phyloP scores from a whole-genome alignment of 352 stramenopile species.

The Peronospora destructor region DNA sequence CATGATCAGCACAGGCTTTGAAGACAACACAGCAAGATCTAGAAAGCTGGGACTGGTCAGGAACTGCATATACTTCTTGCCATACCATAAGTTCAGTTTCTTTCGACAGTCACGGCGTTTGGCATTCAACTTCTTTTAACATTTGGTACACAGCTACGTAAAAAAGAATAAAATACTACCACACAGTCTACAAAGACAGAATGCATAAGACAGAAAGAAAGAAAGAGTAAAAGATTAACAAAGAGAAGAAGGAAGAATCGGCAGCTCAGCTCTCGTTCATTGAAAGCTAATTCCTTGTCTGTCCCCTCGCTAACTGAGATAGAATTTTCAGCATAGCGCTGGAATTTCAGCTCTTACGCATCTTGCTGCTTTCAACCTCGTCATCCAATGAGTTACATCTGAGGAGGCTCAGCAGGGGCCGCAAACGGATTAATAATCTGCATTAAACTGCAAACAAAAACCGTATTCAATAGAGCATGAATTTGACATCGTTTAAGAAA shows the following conservation, averaged over 20 bases:
- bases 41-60: conserved; percentile 92
- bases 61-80: conserved; percentile 92
- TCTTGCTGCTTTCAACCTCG: background rate
- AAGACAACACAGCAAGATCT: conserved; percentile 94
- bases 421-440: conserved; percentile 74
- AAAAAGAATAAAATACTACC: too few species aligned
- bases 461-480: background rate
- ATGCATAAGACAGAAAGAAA: too few species aligned
- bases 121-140: too few species aligned
- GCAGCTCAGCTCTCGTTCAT: too few species aligned
- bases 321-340: conserved; percentile 6
- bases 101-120: too few species aligned
- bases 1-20: conserved; percentile 86
- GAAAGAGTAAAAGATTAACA: too few species aligned
- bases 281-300: too few species aligned
- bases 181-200: too few species aligned
- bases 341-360: background rate
- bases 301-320: conserved; percentile 3
- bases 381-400: conserved; percentile 31
- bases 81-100: too few species aligned
- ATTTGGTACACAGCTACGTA: too few species aligned
- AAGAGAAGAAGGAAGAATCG: too few species aligned
- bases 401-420: conserved; percentile 43
- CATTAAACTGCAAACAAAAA: conserved; percentile 37
- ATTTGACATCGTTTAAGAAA: conserved; percentile 3